phyloP scores from a whole-genome alignment of 768 basidiomycete genomes.

The Xanthoconium stramineum region DNA sequence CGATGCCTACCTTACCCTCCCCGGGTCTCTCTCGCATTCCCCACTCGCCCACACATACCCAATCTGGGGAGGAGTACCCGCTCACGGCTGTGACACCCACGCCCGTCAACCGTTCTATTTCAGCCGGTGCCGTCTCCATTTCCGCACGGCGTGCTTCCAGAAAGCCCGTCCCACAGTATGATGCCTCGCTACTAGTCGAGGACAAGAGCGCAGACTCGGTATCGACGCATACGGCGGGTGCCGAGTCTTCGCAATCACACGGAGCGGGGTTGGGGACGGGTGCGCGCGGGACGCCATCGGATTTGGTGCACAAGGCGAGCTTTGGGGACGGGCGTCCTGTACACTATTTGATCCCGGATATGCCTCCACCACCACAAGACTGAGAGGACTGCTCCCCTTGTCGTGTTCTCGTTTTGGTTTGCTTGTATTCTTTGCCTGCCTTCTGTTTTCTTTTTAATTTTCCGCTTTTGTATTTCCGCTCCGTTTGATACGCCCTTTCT shows the following conservation, averaged over 20 bases:
- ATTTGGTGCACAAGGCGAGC: slow-evolving; percentile 41
- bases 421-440: not conserved
- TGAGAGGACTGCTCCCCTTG: slow-evolving; percentile 11
- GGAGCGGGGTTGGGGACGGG: slow-evolving; percentile 17
- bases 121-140: slow-evolving; percentile 20
- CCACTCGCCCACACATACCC: slow-evolving; percentile 13
- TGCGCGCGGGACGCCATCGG: slow-evolving; percentile 9
- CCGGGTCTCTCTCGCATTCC: slow-evolving; percentile 13
- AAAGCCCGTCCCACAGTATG: slow-evolving; percentile 58
- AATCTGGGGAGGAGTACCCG: slow-evolving; percentile 30
- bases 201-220: slow-evolving; percentile 19
- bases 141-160: slow-evolving; percentile 37
- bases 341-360: slow-evolving; percentile 60
- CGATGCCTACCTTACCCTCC: slow-evolving; percentile 27
- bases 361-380: slow-evolving; percentile 40
- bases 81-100: slow-evolving; percentile 21
- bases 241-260: slow-evolving; percentile 30
- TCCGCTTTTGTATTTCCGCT: slow-evolving; percentile 2
- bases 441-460: not conserved
- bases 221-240: slow-evolving; percentile 20
- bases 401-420: not conserved
- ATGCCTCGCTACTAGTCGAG: slow-evolving; percentile 30
- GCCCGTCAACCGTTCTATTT: slow-evolving; percentile 29
- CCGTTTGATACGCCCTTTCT: slow-evolving; percentile 5
- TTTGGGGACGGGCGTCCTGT: slow-evolving; percentile 45